phyloP scores from a whole-genome alignment of 352 stramenopile genomes.

The Phytophthora vignae region DNA sequence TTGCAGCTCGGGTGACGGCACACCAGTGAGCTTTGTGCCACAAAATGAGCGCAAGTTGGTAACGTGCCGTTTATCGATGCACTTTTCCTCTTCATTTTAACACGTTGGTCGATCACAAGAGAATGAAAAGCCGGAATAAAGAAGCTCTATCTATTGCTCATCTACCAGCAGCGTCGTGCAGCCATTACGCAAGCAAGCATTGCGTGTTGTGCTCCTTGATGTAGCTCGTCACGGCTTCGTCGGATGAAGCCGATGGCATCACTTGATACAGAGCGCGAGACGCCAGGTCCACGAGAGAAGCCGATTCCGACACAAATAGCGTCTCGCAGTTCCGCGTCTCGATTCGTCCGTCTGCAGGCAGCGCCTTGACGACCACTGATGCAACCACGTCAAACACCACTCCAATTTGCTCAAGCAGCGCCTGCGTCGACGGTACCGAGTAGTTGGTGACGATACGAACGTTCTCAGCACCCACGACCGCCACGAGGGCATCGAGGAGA shows the following conservation, averaged over 20 bases:
- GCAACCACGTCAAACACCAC: slow-evolving; percentile 23
- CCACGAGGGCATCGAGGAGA: slow-evolving; percentile 28
- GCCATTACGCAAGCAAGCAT: slow-evolving; percentile 24
- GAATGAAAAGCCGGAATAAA: slow-evolving; percentile 37
- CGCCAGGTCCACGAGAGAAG: slow-evolving; percentile 23
- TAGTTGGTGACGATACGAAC: slow-evolving; percentile 40
- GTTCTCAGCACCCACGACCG: slow-evolving; percentile 31
- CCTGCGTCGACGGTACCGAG: slow-evolving; percentile 30
- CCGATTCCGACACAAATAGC: slow-evolving; percentile 33
- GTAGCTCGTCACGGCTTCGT: slow-evolving; percentile 31
- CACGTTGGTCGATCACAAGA: slow-evolving; percentile 20
- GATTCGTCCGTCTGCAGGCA: slow-evolving; percentile 19
- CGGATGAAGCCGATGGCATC: slow-evolving; percentile 8
- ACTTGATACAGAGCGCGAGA: slow-evolving; percentile 38
- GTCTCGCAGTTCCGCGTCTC: slow-evolving; percentile 40
- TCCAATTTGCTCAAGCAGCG: slow-evolving; percentile 18
- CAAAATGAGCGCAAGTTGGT: background rate
- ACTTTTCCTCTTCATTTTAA: slow-evolving; percentile 11
- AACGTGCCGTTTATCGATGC: background rate
- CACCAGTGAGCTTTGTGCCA: slow-evolving; percentile 31
- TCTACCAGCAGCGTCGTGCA: slow-evolving; percentile 11
- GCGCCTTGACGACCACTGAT: slow-evolving; percentile 5
- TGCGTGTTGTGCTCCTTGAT: slow-evolving; percentile 38
- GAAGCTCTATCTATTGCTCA: slow-evolving; percentile 46
- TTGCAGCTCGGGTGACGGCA: slow-evolving; percentile 45